These are phyloP conservation scores for Arabidopsis suecica DNA, from an alignment of 345 rosid species.

Conservation along the genomic window DNA sequence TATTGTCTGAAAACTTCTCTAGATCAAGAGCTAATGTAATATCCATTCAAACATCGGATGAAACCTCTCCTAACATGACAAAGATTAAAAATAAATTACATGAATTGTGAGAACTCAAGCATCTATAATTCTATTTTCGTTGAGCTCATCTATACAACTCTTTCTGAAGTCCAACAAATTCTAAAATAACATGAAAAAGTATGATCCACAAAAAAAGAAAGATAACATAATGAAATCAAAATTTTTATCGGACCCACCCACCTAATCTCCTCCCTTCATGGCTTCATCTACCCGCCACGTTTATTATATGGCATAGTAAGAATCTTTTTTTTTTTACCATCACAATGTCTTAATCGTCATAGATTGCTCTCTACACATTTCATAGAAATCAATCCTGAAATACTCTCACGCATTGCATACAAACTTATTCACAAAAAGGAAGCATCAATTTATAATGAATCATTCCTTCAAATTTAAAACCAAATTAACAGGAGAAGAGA, in stretches of 20 bases:
- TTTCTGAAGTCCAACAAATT: neutral
- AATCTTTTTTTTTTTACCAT: conserved; percentile 2
- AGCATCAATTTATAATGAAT: neutral
- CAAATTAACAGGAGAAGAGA: neutral
- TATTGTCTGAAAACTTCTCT: neutral
- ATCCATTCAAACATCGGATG: neutral
- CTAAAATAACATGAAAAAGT: neutral
- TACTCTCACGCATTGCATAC: conserved; percentile 16
- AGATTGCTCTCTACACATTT: conserved; percentile 7
- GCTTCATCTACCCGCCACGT: conserved; percentile 12
- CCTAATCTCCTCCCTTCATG: conserved; percentile 38
- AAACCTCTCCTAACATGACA: neutral
- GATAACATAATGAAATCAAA: neutral
- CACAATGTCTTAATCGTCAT: neutral
- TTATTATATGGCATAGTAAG: conserved; percentile 4
- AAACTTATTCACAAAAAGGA: neutral
- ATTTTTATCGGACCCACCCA: conserved; percentile 2
- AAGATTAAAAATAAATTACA: neutral
- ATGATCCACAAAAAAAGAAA: neutral
- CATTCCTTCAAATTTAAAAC: conserved; percentile 5
- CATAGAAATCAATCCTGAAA: neutral
- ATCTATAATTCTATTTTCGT: neutral
- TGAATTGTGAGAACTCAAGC: neutral
- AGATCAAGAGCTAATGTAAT: neutral
- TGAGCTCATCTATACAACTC: neutral